phyloP scores from a whole-genome alignment of 257 asterid species.

The Nicotiana attenuata region DNA sequence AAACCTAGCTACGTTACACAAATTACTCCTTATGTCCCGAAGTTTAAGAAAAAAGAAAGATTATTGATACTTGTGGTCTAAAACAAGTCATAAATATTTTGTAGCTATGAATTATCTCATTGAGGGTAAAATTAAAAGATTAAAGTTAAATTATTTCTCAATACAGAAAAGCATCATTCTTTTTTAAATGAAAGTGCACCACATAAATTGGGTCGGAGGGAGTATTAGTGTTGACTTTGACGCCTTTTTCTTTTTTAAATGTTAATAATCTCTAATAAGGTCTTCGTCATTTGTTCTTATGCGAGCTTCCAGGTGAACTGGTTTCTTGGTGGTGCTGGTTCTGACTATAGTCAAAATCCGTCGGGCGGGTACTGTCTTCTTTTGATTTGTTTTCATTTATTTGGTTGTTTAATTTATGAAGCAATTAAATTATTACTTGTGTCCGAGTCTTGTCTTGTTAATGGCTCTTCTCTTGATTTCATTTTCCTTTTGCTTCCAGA shows the following conservation, averaged over 20 bases:
- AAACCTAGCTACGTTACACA: not conserved
- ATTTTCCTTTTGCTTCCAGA: constrained; percentile 36
- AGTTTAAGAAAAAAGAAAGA: too few species aligned
- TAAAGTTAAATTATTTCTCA: too few species aligned
- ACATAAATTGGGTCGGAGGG: too few species aligned
- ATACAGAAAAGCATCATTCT: too few species aligned
- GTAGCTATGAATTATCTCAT: too few species aligned
- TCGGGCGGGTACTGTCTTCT: constrained; percentile 4
- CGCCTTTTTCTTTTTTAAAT: not conserved
- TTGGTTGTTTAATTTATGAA: not conserved
- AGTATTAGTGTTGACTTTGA: not conserved
- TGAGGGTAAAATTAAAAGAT: too few species aligned
- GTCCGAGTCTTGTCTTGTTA: not conserved
- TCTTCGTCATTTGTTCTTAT: not conserved
- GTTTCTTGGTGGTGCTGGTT: constrained; percentile 4
- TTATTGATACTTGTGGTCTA: too few species aligned
- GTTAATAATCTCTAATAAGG: not conserved
- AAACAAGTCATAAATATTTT: too few species aligned
- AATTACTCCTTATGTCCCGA: too few species aligned
- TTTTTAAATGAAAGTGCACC: too few species aligned
- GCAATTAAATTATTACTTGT: not conserved
- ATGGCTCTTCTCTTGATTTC: not conserved
- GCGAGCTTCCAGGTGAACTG: constrained; percentile 6
- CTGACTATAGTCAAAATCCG: not conserved
- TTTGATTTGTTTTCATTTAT: constrained; percentile 1